phyloP scores from a whole-genome alignment of 495 filamentous ascomycete genomes.

The Neurospora sp. region DNA sequence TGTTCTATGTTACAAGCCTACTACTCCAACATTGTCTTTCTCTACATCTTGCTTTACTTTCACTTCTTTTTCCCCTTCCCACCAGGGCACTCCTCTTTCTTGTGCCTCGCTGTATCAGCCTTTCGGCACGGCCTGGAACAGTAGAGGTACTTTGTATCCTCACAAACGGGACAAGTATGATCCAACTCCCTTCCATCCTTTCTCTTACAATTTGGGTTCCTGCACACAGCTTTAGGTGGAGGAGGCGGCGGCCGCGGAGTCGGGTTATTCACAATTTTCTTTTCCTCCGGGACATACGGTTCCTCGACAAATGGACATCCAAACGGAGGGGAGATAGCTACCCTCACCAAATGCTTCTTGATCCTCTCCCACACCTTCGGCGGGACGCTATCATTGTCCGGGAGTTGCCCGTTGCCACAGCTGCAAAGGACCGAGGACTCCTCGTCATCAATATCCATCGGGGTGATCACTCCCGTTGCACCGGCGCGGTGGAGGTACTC shows the following conservation, averaged over 20 bases:
- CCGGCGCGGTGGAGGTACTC: conserved; percentile 27
- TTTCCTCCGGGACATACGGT: conserved; percentile 7
- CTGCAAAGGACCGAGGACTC: conserved; percentile 19
- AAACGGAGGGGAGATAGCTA: conserved; percentile 29
- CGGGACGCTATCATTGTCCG: conserved; percentile 12
- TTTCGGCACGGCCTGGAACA: conserved; percentile 25
- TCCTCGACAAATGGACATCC: conserved; percentile 24
- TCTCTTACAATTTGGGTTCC: conserved; percentile 14
- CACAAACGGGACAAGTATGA: conserved; percentile 19
- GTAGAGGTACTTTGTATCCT: conserved; percentile 13
- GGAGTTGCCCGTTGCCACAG: conserved; percentile 25
- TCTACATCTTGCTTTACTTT: neutral
- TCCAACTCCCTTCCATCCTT: conserved; percentile 13
- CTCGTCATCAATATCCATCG: conserved; percentile 16
- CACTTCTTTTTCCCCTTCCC: neutral
- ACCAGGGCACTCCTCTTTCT: conserved; percentile 9
- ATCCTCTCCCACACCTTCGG: conserved; percentile 22
- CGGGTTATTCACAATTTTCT: neutral
- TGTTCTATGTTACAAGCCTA: neutral
- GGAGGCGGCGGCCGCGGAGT: neutral
- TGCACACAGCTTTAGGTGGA: conserved; percentile 1
- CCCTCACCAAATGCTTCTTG: conserved; percentile 15
- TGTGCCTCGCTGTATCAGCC: conserved; percentile 23
- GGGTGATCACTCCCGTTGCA: conserved; percentile 7
- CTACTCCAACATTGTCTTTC: neutral